Evolutionary conservation across 768 basidiomycete genomes (phyloP).

Genomic region (Podaxis sp.): DNA sequence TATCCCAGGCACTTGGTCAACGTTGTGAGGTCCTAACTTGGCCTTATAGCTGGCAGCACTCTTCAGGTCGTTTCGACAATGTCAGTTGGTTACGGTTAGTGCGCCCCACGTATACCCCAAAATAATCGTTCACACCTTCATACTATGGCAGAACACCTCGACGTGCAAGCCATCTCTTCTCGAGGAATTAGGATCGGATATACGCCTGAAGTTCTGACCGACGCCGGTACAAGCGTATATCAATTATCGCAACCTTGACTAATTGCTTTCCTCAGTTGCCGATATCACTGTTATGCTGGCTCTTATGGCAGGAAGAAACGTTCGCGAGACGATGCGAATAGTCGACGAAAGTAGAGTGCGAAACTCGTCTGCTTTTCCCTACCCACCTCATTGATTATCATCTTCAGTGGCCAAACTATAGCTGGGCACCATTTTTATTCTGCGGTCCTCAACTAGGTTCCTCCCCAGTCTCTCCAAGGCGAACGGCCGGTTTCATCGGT

Average conservation of each 20-base stretch:
- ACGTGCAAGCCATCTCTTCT: constrained; percentile 56
- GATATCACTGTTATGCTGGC: constrained; percentile 89
- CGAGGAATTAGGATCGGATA: constrained; percentile 78
- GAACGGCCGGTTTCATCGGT: constrained; percentile 88
- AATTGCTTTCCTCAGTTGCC: constrained; percentile 57
- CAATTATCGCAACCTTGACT: not conserved
- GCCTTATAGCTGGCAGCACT: constrained; percentile 61
- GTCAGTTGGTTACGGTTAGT: constrained; percentile 84
- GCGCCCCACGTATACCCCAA: not conserved
- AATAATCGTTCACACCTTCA: not conserved
- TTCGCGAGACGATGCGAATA: constrained; percentile 56
- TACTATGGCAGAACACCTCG: constrained; percentile 69
- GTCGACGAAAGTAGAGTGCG: constrained; percentile 72
- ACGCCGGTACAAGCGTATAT: constrained; percentile 59
- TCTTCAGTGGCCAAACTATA: constrained; percentile 71
- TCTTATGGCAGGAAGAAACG: constrained; percentile 91
- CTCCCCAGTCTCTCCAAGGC: constrained; percentile 43
- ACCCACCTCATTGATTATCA: not conserved
- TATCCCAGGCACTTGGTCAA: constrained; percentile 19
- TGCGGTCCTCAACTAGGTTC: constrained; percentile 82
- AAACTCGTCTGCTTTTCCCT: not conserved
- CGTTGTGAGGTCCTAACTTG: not conserved
- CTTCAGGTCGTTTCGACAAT: constrained; percentile 90
- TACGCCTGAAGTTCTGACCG: constrained; percentile 92
- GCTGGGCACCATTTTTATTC: constrained; percentile 82